Percentiles rank a stretch among this genome's conserved stretches.
Evolutionary conservation across 805 yeast species (phyloP).

Genomic region (Starmerella sp.): DNA sequence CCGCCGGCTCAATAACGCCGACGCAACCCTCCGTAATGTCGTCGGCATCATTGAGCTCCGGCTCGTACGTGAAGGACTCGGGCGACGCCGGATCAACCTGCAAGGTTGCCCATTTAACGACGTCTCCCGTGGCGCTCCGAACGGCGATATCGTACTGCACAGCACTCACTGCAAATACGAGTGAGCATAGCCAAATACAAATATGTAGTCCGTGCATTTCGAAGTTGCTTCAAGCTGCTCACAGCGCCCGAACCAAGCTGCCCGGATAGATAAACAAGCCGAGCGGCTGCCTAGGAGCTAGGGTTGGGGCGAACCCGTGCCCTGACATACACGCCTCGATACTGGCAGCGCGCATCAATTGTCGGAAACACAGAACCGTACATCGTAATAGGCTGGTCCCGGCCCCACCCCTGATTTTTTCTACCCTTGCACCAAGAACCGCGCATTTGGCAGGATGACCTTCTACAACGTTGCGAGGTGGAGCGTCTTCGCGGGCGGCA

Average conservation of each 20-base stretch:
- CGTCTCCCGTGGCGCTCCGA: background rate
- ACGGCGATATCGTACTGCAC: background rate
- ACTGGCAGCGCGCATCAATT: background rate
- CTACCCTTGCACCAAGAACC: background rate
- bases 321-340: background rate
- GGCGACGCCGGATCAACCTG: background rate
- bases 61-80: background rate
- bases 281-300: too few species aligned
- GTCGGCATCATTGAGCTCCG: background rate
- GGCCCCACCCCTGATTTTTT: conserved; percentile 4
- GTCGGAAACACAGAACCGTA: background rate
- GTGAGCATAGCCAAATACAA: background rate
- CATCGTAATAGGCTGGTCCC: conserved; percentile 10
- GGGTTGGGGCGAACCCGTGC: too few species aligned
- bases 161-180: background rate
- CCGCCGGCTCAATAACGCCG: conserved; percentile 4
- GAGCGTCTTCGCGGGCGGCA: conserved; percentile 80
- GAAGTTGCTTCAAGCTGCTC: background rate
- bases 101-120: conserved; percentile 1
- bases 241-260: too few species aligned
- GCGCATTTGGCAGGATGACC: conserved; percentile 17
- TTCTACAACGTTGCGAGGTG: conserved; percentile 53
- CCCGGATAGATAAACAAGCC: too few species aligned
- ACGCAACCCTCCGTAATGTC: conserved; percentile 12
- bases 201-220: background rate